A percentile compares a stretch with the other conserved stretches of the same genome.
Evolutionary conservation across 75 land plant species (phyloP).

Genomic region (Pinus albicaulis): DNA sequence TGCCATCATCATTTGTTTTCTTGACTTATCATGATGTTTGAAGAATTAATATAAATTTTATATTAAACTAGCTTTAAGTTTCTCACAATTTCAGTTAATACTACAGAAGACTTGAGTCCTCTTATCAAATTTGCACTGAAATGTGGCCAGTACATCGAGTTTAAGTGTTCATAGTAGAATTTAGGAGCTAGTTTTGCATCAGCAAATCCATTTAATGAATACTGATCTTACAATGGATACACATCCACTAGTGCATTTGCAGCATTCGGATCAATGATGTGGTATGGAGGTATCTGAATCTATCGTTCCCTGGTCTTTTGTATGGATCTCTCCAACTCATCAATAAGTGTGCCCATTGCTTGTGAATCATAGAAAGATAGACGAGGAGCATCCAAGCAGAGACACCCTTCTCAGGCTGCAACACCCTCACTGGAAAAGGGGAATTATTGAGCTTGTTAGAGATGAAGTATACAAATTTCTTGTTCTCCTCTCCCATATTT

Average conservation of each 20-base stretch:
- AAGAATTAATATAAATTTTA: neutral
- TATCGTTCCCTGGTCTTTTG: constrained; percentile 55
- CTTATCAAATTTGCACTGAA: constrained; percentile 38
- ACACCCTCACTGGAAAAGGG: constrained; percentile 59
- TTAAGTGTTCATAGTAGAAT: constrained; percentile 46
- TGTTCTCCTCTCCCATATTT: constrained; percentile 81
- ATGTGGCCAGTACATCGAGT: constrained; percentile 56
- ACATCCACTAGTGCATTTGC: constrained; percentile 72
- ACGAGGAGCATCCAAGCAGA: constrained; percentile 83
- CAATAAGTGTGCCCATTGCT: constrained; percentile 58
- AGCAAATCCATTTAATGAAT: constrained; percentile 41
- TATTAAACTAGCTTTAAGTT: constrained; percentile 51
- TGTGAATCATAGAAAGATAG: constrained; percentile 88
- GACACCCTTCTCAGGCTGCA: constrained; percentile 86
- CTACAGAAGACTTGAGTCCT: constrained; percentile 44
- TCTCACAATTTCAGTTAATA: constrained; percentile 56
- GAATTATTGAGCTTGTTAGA: constrained; percentile 77
- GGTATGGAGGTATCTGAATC: constrained; percentile 73
- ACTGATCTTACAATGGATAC: constrained; percentile 7
- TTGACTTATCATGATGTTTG: constrained; percentile 22
- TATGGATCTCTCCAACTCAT: constrained; percentile 66
- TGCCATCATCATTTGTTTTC: constrained; percentile 32
- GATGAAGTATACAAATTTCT: constrained; percentile 74
- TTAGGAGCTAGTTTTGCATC: constrained; percentile 55
- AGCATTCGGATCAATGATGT: constrained; percentile 85